phyloP scores from a whole-genome alignment of 2,329 filamentous ascomycete genomes.

The Botrytis medusae region DNA sequence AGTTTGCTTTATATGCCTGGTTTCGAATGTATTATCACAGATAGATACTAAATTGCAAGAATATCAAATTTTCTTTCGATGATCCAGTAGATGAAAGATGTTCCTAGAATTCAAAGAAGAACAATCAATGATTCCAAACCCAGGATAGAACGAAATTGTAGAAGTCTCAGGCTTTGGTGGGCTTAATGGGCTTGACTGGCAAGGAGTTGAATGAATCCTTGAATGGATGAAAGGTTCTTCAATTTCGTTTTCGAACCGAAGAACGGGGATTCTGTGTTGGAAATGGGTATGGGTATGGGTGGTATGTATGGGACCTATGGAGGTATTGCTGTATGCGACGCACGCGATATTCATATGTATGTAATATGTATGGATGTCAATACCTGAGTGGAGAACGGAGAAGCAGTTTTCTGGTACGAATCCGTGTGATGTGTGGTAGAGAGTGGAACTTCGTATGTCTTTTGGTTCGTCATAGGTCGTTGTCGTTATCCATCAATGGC shows the following conservation, averaged over 20 bases:
- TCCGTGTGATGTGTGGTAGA: not conserved
- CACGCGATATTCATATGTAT: conserved; percentile 4
- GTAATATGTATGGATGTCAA: not conserved
- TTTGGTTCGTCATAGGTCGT: conserved; percentile 9
- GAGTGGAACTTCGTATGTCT: not conserved
- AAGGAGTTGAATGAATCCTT: conserved; percentile 9
- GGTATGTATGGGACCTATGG: not conserved
- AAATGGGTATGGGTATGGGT: conserved; percentile 5
- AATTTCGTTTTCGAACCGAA: conserved; percentile 15
- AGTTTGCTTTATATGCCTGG: not conserved
- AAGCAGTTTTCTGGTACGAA: not conserved
- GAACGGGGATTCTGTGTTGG: conserved; percentile 9
- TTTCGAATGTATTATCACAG: not conserved
- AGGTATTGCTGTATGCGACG: not conserved
- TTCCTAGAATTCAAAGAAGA: not conserved
- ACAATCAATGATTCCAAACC: conserved; percentile 8
- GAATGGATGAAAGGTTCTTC: not conserved
- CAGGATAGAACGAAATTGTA: not conserved
- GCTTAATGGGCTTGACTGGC: not conserved
- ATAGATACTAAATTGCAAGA: not conserved
- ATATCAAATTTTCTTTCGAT: not conserved
- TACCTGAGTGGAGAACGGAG: conserved; percentile 15
- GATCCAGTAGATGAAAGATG: not conserved
- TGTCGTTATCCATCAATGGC: conserved; percentile 15
- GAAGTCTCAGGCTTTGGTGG: not conserved